phyloP scores from a whole-genome alignment of 352 stramenopile species.

The Phytophthora europaea region DNA sequence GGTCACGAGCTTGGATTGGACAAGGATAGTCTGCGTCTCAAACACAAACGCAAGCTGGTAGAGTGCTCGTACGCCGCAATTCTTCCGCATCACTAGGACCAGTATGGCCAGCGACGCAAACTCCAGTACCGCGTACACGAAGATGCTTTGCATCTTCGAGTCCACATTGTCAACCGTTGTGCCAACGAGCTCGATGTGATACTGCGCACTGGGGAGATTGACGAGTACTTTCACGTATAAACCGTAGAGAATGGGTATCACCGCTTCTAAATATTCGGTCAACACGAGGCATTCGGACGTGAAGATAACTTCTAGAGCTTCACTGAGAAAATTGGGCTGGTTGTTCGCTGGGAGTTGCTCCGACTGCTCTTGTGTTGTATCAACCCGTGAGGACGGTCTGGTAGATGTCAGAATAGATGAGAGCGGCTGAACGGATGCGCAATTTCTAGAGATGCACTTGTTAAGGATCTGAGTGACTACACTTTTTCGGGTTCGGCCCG shows the following conservation, averaged over 20 bases:
- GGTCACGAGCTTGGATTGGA: conserved; percentile 33
- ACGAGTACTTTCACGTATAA: conserved; percentile 5
- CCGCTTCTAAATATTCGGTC: conserved; percentile 1
- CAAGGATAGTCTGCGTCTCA: conserved; percentile 29
- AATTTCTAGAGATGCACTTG: background rate
- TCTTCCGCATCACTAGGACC: conserved; percentile 22
- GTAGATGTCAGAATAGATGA: background rate
- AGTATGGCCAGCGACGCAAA: conserved; percentile 39
- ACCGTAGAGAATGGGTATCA: conserved; percentile 5
- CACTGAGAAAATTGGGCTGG: conserved; percentile 1
- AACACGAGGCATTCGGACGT: conserved; percentile 7
- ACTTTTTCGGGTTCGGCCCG: background rate
- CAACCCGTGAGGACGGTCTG: background rate
- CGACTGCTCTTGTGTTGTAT: background rate
- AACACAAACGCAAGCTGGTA: conserved; percentile 49
- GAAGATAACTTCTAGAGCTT: conserved; percentile 2
- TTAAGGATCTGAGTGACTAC: background rate
- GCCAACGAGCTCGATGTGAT: conserved; percentile 26
- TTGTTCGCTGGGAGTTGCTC: background rate
- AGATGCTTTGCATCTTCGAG: conserved; percentile 1
- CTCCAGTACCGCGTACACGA: conserved; percentile 38
- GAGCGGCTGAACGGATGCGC: background rate
- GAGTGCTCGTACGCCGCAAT: conserved; percentile 32
- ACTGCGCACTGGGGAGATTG: conserved; percentile 37
- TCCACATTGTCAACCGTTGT: conserved; percentile 17